Evolutionary conservation across 2,329 filamentous ascomycete species (phyloP).

Genomic region (Zymoseptoria ardabiliae): DNA sequence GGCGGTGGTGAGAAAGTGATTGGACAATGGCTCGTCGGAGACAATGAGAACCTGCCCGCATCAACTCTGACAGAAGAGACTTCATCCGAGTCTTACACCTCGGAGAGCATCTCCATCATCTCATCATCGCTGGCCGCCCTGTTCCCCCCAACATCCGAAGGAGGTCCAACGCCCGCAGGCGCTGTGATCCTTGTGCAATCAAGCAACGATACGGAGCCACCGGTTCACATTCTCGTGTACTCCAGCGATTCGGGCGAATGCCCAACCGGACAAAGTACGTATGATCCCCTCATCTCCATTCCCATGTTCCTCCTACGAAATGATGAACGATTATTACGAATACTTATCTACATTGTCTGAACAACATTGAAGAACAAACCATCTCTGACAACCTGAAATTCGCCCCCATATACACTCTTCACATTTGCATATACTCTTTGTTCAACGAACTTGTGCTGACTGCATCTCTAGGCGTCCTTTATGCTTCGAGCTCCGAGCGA

Average conservation of each 20-base stretch:
- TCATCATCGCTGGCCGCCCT: slow-evolving; percentile 57
- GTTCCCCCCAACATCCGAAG: slow-evolving; percentile 67
- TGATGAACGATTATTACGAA: slow-evolving; percentile 78
- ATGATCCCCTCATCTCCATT: slow-evolving; percentile 6
- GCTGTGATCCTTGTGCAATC: slow-evolving; percentile 60
- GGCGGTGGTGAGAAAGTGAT: slow-evolving; percentile 26
- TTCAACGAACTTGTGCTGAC: slow-evolving; percentile 26
- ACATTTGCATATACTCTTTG: neutral
- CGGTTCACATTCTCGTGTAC: slow-evolving; percentile 61
- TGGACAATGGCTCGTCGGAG: slow-evolving; percentile 25
- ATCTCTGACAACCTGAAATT: slow-evolving; percentile 84
- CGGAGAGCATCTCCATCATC: slow-evolving; percentile 54
- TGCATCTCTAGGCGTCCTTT: slow-evolving; percentile 47
- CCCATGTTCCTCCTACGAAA: slow-evolving; percentile 36
- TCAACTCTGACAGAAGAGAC: neutral
- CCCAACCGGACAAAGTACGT: slow-evolving; percentile 83
- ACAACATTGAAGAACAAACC: slow-evolving; percentile 73
- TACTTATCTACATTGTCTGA: slow-evolving; percentile 99
- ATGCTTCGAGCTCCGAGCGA: slow-evolving; percentile 42
- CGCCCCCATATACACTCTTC: slow-evolving; percentile 18
- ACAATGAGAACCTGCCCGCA: slow-evolving; percentile 19
- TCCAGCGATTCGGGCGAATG: slow-evolving; percentile 92
- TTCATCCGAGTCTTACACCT: slow-evolving; percentile 1
- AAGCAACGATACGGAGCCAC: slow-evolving; percentile 33
- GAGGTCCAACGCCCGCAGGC: slow-evolving; percentile 66